These are phyloP conservation scores for Huntiella savannae DNA, from an alignment of 2,329 filamentous ascomycete species.

Conservation along the genomic window DNA sequence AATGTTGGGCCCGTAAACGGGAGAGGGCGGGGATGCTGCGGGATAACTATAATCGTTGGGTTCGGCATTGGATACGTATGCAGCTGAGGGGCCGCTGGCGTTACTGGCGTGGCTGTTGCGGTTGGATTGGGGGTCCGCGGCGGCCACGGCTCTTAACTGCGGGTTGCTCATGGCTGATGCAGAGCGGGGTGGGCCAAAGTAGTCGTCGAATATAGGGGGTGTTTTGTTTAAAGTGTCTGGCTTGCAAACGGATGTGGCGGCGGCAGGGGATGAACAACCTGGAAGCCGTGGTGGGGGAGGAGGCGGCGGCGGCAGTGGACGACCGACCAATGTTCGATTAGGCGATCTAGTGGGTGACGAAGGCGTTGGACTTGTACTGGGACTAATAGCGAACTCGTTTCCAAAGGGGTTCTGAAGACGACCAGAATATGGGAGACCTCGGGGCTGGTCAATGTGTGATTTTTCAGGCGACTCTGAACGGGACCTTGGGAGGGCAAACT, in stretches of 20 bases:
- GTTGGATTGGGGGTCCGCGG: not conserved
- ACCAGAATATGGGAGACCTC: not conserved
- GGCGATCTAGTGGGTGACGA: not conserved
- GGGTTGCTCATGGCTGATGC: not conserved
- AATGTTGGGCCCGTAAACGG: conserved; percentile 5
- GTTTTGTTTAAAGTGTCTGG: no score
- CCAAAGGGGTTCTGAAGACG: not conserved
- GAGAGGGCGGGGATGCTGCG: conserved; percentile 3
- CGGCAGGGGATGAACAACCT: not conserved
- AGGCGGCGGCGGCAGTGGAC: not conserved
- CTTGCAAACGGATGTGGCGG: not conserved
- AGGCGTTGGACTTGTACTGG: not conserved
- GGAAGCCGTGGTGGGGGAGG: not conserved
- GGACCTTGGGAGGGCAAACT: not conserved
- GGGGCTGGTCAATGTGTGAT: not conserved
- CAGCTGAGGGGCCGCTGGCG: not conserved
- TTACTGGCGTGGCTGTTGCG: conserved; percentile 1
- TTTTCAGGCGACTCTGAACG: not conserved
- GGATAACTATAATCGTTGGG: conserved; percentile 5
- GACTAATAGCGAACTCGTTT: not conserved
- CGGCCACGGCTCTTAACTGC: not conserved
- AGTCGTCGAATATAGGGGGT: no score
- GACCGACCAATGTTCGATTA: not conserved
- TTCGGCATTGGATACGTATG: not conserved
- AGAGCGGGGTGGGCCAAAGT: not conserved